A percentile compares a stretch with the other conserved stretches of the same genome.
phyloP scores from a whole-genome alignment of 495 filamentous ascomycete species.

The Penicillium soppii region DNA sequence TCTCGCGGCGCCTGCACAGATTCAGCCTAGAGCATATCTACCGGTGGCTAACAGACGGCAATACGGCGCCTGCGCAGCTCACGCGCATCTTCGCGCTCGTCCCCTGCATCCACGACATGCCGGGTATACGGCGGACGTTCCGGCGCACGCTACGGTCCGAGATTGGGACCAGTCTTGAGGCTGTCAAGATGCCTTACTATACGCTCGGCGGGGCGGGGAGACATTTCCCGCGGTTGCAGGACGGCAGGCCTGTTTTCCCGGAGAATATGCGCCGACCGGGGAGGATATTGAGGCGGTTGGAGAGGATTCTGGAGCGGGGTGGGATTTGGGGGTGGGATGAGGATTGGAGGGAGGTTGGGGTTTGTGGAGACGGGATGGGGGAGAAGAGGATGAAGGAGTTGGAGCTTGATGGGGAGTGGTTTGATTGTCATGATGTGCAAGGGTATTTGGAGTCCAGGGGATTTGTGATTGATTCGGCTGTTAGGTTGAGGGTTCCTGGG shows the following conservation, averaged over 20 bases:
- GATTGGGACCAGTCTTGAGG: constrained; percentile 43
- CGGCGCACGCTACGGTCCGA: constrained; percentile 28
- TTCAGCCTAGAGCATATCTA: constrained; percentile 62
- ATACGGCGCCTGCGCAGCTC: constrained; percentile 48
- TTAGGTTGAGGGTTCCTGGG: constrained; percentile 21
- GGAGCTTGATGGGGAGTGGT: constrained; percentile 30
- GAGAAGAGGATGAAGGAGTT: constrained; percentile 14
- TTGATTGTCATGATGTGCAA: constrained; percentile 31
- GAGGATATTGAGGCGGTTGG: constrained; percentile 20
- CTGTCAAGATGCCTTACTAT: constrained; percentile 59
- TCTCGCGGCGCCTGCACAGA: constrained; percentile 69
- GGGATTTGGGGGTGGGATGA: constrained; percentile 30
- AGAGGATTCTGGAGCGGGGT: constrained; percentile 20
- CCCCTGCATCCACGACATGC: constrained; percentile 54
- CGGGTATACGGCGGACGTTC: constrained; percentile 48
- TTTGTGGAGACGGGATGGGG: constrained; percentile 6
- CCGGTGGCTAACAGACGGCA: constrained; percentile 56
- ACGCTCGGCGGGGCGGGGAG: constrained; percentile 69
- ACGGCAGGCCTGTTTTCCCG: constrained; percentile 22
- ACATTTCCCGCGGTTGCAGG: constrained; percentile 34
- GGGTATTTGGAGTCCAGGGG: constrained; percentile 24
- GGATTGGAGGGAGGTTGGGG: constrained; percentile 27
- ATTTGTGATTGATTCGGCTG: constrained; percentile 14
- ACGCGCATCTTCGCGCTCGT: constrained; percentile 67
- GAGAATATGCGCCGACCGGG: constrained; percentile 19